Base-by-base conservation (phyloP, 2,329 filamentous ascomycete species). In the Thielaviopsis musarum region DNA sequence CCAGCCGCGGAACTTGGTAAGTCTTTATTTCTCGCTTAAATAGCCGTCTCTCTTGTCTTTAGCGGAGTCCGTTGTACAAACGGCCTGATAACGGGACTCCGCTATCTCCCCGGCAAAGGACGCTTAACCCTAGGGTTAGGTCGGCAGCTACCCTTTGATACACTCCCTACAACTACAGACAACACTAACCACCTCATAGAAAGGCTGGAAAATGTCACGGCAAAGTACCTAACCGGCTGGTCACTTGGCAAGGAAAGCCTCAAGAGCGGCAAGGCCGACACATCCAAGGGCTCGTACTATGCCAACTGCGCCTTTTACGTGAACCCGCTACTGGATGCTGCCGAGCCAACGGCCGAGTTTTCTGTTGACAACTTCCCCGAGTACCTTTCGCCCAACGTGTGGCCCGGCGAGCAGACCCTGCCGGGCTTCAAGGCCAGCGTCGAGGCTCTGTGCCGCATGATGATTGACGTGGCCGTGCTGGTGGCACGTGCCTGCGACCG, bases 401-500 rank as follows among this genome's bases (percentile, higher is more conserved):
- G 93, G 93, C 93, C 91, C 0, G 70, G 75, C 0, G 77, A 84
- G 55, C 70, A 74, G 3, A 74, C 81, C 0, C 76, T 97, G 1
- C 87, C 89, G 0, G 86, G 85, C 0, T 96, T 96, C 73, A 80
- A 81, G 62, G 71, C 75, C 45, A 82, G 82, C 0, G 81, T 95
- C 62, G 84, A 91, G 64, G 75, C 81, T 48, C 78, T 97, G 30
- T 96, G 91, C 70, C 75, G 75, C 0, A 73, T 97, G 63, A 88
- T 97, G 66, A 95, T 97, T 64, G 89, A 96, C 66, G 87, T 85
- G 0, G 93, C 89, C 1, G 87, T 86, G 3, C 76, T 97, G 9
- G 93, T 98, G 5, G 93, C 93, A 1, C 76, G 83, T n/a, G 89
- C 88, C 3, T 96, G 91, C 71, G 91, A 96, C 73, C 79, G 78